A percentile compares a stretch with the other conserved stretches of the same genome.
Conservation (phyloP, 305 asterid genomes). For the Petunia hybrid region DNA sequence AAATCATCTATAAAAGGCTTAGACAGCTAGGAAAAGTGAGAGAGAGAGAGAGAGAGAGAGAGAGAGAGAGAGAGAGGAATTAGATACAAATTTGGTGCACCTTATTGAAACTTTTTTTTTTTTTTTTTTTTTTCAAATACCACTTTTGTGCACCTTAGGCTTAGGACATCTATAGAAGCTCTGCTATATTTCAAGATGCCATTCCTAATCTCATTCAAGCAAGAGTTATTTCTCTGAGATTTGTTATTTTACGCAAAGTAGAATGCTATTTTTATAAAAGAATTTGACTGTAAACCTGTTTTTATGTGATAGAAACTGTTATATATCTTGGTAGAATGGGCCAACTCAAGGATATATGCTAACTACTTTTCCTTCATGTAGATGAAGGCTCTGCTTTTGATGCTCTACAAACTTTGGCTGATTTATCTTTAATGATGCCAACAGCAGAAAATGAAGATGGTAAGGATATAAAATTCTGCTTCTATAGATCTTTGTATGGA, state of each 20-base stretch:
- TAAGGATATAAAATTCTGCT: conserved; percentile 36
- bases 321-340: conserved; percentile 12
- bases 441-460: conserved; percentile 71
- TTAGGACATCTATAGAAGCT: not conserved
- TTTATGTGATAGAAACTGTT: not conserved
- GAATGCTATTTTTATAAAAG: conserved; percentile 14
- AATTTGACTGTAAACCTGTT: not conserved
- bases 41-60: not conserved
- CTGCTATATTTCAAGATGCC: not conserved
- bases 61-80: not conserved
- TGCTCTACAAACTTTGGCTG: conserved; percentile 88
- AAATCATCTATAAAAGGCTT: conserved; percentile 21
- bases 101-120: no score
- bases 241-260: not conserved
- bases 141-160: not conserved
- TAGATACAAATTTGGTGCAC: conserved; percentile 1
- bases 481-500: not conserved
- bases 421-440: conserved; percentile 79
- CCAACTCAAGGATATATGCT: conserved; percentile 23
- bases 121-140: not conserved
- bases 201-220: conserved; percentile 11
- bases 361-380: conserved; percentile 45
- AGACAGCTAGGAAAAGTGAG: not conserved
- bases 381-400: conserved; percentile 73
- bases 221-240: conserved; percentile 4